Evolutionary conservation across 768 basidiomycete species (phyloP).

Genomic region (Grammothele lineata): DNA sequence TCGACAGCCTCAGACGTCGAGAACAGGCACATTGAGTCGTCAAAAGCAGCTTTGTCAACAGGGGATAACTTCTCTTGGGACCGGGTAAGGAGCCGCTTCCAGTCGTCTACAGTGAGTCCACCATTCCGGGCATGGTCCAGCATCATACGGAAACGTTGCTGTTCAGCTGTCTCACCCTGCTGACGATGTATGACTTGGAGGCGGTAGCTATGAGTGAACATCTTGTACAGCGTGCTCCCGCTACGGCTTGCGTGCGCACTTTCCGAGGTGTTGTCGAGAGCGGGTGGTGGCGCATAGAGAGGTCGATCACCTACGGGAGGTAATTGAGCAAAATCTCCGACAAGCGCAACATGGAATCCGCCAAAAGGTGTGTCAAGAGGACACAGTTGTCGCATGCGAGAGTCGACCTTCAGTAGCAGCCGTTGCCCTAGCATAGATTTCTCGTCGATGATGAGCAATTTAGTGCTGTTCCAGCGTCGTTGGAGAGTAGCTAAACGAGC

Average conservation of each 20-base stretch:
- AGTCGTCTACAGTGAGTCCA: background rate
- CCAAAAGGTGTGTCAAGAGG: background rate
- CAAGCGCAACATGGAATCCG: background rate
- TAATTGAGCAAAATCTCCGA: background rate
- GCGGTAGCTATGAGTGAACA: background rate
- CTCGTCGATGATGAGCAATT: background rate
- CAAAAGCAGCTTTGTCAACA: background rate
- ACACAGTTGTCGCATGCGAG: background rate
- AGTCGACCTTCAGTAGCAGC: background rate
- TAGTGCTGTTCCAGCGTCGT: background rate
- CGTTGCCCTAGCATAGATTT: slow-evolving; percentile 1
- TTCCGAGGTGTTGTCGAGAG: background rate
- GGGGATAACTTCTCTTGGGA: background rate
- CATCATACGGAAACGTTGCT: background rate
- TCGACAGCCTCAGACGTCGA: background rate
- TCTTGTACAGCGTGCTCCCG: background rate
- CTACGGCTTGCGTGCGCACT: background rate
- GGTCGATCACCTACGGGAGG: background rate
- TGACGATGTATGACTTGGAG: background rate
- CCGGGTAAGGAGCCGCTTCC: background rate
- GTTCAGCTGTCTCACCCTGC: background rate
- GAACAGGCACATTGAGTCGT: background rate
- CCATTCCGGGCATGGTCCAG: background rate
- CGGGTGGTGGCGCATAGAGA: background rate
- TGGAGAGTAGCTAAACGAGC: background rate